These are phyloP conservation scores for Phtheirospermum japonicum DNA, from an alignment of 257 asterid species.

Conservation along the genomic window DNA sequence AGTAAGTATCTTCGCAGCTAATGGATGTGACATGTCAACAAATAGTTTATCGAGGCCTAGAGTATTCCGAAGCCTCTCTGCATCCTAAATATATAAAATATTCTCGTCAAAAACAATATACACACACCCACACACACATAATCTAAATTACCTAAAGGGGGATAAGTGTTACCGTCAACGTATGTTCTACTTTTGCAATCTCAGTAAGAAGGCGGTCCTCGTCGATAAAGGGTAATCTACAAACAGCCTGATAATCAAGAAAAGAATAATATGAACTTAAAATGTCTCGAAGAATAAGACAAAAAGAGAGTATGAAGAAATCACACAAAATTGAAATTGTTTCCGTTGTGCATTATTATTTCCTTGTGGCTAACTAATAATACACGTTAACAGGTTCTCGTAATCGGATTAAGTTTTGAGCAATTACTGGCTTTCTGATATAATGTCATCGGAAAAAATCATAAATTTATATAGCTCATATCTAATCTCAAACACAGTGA, in stretches of 20 bases:
- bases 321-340: not conserved
- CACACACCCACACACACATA: not conserved
- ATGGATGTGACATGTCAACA: constrained; percentile 44
- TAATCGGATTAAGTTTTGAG: not conserved
- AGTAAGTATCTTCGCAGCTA: constrained; percentile 43
- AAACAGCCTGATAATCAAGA: constrained; percentile 48
- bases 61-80: constrained; percentile 51
- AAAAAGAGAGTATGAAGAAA: constrained; percentile 7
- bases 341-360: not conserved
- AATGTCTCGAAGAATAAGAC: not conserved
- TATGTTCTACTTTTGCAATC: constrained; percentile 52
- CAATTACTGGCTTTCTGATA: not conserved
- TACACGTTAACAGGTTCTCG: not conserved
- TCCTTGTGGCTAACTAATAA: not conserved
- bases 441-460: not conserved
- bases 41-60: constrained; percentile 50
- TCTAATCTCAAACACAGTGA: constrained; percentile 16
- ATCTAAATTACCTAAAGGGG: constrained; percentile 12
- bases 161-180: constrained; percentile 44
- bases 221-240: constrained; percentile 62
- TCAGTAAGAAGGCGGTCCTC: constrained; percentile 57
- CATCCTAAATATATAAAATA: constrained; percentile 44
- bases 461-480: not conserved
- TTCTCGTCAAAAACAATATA: constrained; percentile 18
- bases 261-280: constrained; percentile 20